Base-by-base conservation (phyloP, 768 basidiomycete genomes). In the Phlegmacium glaucopus region DNA sequence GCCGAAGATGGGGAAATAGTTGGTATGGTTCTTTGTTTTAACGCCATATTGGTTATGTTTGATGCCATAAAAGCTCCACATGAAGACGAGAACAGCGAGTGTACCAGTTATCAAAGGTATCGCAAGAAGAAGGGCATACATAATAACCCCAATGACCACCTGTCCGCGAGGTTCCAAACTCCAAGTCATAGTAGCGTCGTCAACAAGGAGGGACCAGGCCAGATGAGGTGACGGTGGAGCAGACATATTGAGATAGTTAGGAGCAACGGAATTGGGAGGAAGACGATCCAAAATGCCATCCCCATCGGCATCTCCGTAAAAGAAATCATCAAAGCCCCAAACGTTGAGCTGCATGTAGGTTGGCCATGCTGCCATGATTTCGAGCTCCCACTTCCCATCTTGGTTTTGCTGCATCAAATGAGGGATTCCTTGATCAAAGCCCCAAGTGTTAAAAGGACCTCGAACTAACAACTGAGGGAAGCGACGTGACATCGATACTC, bases 31-130 rank as follows among this genome's bases (percentile, higher is more conserved):
- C 62, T 86, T 87, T 56, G 76, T 76, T 68, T 87, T 82, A 56
- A 87, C 82, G 68, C 94, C 94, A 69, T 85, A 95, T 65, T 85
- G 84, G 68, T 96, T 96, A 73, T 93, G 85, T 62, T 80, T 91
- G 72, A 96, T 95, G 26, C 92, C 91, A 60, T 96, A 96, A 79
- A 96, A 96, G 6, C 87, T 84, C 84, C 89, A 93, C 83, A 93
- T 89, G 80, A 96, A 96, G 66, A 93, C 62, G 43, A 84, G 60
- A 39, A 91, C 90, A 12, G 94, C 91, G 42, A 90, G 72, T 11
- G 80, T 77, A 50, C 83, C 94, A 15, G 93, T 94, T 65, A 95
- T 78, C 53, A 93, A 68, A 5, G 94, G 94, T 50, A 95, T 90
- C 35, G 82, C 56, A 26, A 87, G 72, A 38, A 95, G 75, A 34